phyloP scores from a whole-genome alignment of 768 basidiomycete genomes.

The Obba rivulosa region DNA sequence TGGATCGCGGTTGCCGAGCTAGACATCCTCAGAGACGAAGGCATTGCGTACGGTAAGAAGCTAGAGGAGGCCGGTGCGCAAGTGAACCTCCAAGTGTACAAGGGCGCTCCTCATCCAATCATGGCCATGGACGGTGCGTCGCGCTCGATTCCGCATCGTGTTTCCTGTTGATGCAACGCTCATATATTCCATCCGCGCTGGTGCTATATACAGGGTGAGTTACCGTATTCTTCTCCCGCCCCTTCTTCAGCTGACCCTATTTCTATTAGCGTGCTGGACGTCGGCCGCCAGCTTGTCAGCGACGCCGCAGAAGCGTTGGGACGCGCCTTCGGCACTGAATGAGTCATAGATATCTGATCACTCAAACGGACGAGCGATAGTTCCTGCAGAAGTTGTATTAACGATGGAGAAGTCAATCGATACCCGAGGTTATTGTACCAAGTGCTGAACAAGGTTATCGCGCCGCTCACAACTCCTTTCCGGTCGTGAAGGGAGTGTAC shows the following conservation, averaged over 20 bases:
- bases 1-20: constrained; percentile 63
- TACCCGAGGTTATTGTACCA: too few relatives aligned
- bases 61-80: constrained; percentile 46
- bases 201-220: constrained; percentile 12
- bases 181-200: background rate
- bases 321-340: constrained; percentile 24
- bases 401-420: background rate
- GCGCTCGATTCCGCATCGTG: too few relatives aligned
- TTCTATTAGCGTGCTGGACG: constrained; percentile 27
- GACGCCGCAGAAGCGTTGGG: constrained; percentile 33
- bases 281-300: constrained; percentile 33
- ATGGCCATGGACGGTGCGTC: constrained; percentile 70
- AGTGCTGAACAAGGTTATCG: too few relatives aligned
- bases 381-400: background rate
- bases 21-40: constrained; percentile 66
- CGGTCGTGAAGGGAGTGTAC: too few relatives aligned
- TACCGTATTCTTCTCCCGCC: background rate
- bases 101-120: constrained; percentile 63
- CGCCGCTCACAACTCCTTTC: too few relatives aligned
- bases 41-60: constrained; percentile 56
- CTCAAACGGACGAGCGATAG: background rate
- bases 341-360: background rate
- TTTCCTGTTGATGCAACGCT: background rate
- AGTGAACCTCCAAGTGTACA: constrained; percentile 52
- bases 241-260: background rate